phyloP scores from a whole-genome alignment of 805 yeast genomes.

The Lachancea sp. region DNA sequence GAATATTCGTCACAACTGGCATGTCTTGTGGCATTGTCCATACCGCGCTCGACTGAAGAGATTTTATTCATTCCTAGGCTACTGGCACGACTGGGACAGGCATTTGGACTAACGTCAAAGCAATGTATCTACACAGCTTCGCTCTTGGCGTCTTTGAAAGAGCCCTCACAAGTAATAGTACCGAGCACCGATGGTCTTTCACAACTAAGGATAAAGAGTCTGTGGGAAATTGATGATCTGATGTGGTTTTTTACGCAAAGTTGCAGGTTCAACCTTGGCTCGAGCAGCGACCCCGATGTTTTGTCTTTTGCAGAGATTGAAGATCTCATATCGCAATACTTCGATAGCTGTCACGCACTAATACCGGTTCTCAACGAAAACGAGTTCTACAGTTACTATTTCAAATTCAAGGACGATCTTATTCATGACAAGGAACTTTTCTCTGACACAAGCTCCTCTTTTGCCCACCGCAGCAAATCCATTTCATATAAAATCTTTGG shows the following conservation, averaged over 20 bases:
- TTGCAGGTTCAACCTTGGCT: slow-evolving; percentile 19
- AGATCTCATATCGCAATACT: slow-evolving; percentile 58
- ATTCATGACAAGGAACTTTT: slow-evolving; percentile 7
- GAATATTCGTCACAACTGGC: slow-evolving; percentile 45
- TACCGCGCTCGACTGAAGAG: slow-evolving; percentile 75
- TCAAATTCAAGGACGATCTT: slow-evolving; percentile 12
- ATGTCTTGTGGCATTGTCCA: slow-evolving; percentile 59
- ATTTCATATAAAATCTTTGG: slow-evolving; percentile 28
- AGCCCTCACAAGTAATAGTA: slow-evolving; percentile 33
- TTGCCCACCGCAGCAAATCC: slow-evolving; percentile 16
- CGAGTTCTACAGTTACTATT: slow-evolving; percentile 58
- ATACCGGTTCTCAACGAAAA: slow-evolving; percentile 66
- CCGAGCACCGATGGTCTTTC: slow-evolving; percentile 12
- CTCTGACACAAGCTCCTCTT: slow-evolving; percentile 11
- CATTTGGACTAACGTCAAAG: slow-evolving; percentile 64
- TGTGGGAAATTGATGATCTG: slow-evolving; percentile 28
- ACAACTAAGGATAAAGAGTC: slow-evolving; percentile 15
- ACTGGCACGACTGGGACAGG: slow-evolving; percentile 60
- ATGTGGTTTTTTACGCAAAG: slow-evolving; percentile 18
- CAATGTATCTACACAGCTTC: slow-evolving; percentile 68
- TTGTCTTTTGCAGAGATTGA: slow-evolving; percentile 40
- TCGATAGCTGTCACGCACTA: slow-evolving; percentile 69
- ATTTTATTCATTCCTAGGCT: slow-evolving; percentile 68
- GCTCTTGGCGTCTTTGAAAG: slow-evolving; percentile 63
- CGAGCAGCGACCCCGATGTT: slow-evolving; percentile 3